Conservation (phyloP, 139 green algal species). For the Micromonas commoda region DNA sequence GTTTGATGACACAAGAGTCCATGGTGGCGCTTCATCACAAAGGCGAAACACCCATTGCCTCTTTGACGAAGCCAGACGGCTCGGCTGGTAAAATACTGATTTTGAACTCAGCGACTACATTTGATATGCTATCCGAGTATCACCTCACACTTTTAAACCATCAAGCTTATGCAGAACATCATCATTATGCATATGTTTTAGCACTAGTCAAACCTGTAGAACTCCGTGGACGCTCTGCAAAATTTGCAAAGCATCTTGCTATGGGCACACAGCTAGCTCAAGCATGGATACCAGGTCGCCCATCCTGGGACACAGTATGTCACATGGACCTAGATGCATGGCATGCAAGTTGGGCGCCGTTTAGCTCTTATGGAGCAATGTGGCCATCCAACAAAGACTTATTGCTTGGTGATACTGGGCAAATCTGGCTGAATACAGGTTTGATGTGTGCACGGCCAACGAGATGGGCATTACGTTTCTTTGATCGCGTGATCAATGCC, state of each 20-base stretch:
- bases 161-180: constrained; percentile 1
- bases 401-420: constrained; percentile 17
- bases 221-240: constrained; percentile 1
- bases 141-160: constrained; percentile 16
- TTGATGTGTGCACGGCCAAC: constrained; percentile 10
- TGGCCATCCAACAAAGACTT: constrained; percentile 2
- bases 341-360: constrained; percentile 8
- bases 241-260: constrained; percentile 20
- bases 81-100: constrained; percentile 1
- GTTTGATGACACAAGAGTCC: not conserved
- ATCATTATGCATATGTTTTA: constrained; percentile 1
- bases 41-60: too few species aligned
- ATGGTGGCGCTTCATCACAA: too few species aligned
- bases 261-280: not conserved
- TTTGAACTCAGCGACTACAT: constrained; percentile 5
- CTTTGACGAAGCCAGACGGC: not conserved
- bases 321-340: constrained; percentile 20
- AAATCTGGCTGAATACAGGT: constrained; percentile 20
- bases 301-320: not conserved
- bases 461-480: not conserved
- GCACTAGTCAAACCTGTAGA: not conserved
- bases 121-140: constrained; percentile 22
- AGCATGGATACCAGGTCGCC: not conserved
- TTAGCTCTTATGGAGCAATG: not conserved
- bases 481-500: constrained; percentile 3